A percentile compares a stretch with the other conserved stretches of the same genome.
These are phyloP conservation scores for Lomentospora prolificans DNA, from an alignment of 2,329 filamentous ascomycete genomes.

Conservation along the genomic window DNA sequence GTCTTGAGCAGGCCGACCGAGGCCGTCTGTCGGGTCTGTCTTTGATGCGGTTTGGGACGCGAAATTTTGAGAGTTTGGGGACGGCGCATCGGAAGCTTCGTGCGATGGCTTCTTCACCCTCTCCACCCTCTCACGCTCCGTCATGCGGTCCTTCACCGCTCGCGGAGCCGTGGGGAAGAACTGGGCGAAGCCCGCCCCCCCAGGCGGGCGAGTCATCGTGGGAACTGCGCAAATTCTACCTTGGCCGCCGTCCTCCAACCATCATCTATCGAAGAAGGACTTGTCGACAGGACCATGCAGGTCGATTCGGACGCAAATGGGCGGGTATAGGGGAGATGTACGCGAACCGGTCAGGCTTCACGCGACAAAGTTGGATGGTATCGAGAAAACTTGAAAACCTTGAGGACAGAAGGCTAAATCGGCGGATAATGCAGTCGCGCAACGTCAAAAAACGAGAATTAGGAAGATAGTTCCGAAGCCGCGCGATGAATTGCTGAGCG, in stretches of 20 bases:
- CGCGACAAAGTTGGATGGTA: slow-evolving; percentile 26
- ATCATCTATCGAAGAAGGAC: slow-evolving; percentile 38
- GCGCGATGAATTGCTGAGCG: slow-evolving; percentile 8
- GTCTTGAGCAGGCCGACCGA: slow-evolving; percentile 10
- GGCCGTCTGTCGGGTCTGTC: slow-evolving; percentile 10
- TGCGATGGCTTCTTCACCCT: slow-evolving; percentile 34
- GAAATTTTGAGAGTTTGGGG: slow-evolving; percentile 11
- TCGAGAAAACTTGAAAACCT: slow-evolving; percentile 6
- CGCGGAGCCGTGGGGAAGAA: slow-evolving; percentile 75
- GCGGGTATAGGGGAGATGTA: slow-evolving; percentile 1
- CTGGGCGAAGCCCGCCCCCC: slow-evolving; percentile 69
- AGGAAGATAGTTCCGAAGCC: slow-evolving; percentile 2
- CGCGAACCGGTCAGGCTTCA: slow-evolving; percentile 19
- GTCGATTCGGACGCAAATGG: background rate
- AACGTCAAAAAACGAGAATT: background rate
- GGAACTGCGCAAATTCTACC: slow-evolving; percentile 35
- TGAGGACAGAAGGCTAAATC: background rate
- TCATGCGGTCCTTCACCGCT: slow-evolving; percentile 47
- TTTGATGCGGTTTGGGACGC: slow-evolving; percentile 15
- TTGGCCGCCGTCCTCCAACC: slow-evolving; percentile 42
- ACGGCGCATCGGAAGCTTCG: slow-evolving; percentile 7
- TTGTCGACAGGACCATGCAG: slow-evolving; percentile 11
- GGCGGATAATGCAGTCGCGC: slow-evolving; percentile 1
- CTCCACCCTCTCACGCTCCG: slow-evolving; percentile 52
- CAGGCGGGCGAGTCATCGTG: slow-evolving; percentile 71